These are phyloP conservation scores for Tetraselmis chui DNA, from an alignment of 139 green algal genomes.

Conservation along the genomic window DNA sequence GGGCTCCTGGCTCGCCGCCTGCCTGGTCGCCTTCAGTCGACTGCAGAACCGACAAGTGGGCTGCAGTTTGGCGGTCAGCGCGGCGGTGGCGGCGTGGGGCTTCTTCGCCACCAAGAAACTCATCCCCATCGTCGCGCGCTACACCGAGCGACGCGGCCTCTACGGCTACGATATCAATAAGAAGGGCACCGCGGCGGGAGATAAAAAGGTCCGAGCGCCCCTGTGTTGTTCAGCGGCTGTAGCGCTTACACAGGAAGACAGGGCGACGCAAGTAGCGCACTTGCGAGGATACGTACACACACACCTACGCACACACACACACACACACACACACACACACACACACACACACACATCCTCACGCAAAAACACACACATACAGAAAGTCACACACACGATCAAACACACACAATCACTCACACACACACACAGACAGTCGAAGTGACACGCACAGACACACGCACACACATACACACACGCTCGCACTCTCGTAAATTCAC, in stretches of 20 bases:
- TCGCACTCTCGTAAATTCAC: no score
- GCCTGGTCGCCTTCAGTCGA: neutral
- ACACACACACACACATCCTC: no score
- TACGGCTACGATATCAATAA: constrained; percentile 89
- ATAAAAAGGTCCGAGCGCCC: constrained; percentile 26
- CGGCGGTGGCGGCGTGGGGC: constrained; percentile 43
- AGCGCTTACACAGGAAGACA: no score
- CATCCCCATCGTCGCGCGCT: constrained; percentile 47
- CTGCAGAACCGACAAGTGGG: neutral
- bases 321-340: no score
- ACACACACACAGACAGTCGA: no score
- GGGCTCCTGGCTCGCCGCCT: neutral
- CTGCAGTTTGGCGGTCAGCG: neutral
- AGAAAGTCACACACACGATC: no score
- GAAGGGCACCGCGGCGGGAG: constrained; percentile 65
- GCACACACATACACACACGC: no score
- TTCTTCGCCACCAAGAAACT: constrained; percentile 57
- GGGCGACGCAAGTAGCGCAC: neutral
- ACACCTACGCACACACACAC: no score
- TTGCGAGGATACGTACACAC: no score
- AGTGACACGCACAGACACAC: no score
- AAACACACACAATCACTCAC: no score
- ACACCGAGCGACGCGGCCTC: constrained; percentile 48
- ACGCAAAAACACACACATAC: no score
- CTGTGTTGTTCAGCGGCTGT: neutral